Base-by-base conservation (phyloP, 306 rosid species). In the Castanea crenata region DNA sequence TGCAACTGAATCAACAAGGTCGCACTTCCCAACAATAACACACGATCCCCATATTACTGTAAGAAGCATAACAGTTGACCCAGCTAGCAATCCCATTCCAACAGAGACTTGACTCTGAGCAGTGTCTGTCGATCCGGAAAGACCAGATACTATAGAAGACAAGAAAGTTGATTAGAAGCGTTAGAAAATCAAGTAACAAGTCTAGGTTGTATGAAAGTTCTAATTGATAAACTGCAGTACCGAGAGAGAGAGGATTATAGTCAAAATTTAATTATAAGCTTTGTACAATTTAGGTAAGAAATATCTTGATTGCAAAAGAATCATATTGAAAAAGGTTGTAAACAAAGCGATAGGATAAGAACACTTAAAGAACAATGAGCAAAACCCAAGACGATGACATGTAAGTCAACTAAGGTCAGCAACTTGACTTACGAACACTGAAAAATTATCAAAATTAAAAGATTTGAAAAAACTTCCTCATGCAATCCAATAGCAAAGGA, bases 81-180 rank as follows among this genome's bases (percentile, higher is more conserved):
- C 96, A 76, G 93, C 89, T 41, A 91, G 81, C 77, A 91, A 84
- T 25, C 93, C 93, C 90, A 91, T 91, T 81, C 94, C 97, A 44
- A 90, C 91, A 7, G 91, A 83, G 67, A 92, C 97, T 78, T 90
- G 97, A 77, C 85, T 79, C 81, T 92, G 94, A 29, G 92, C 92
- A 46, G 86, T 86, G 27, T 74, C 89, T 52, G 82, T 65, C 54
- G 78, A 83, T 76, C 91, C 93, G 51, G 93, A 90, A 49, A 91
- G 88, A 55, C 90, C 91, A 23, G 97, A 91, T 72, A 89, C 97
- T 91, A 79, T 72, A 80, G 3, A 77, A 75, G 12, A 70, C 16
- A 9, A 56, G 46, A 69, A 3, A 38, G 27, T 20, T 58, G 19
- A 69, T 81, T 61, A 74, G 78, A 41, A 52, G 6, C 35, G 31